phyloP scores from a whole-genome alignment of 345 rosid species.

The Microthlaspi erraticum region DNA sequence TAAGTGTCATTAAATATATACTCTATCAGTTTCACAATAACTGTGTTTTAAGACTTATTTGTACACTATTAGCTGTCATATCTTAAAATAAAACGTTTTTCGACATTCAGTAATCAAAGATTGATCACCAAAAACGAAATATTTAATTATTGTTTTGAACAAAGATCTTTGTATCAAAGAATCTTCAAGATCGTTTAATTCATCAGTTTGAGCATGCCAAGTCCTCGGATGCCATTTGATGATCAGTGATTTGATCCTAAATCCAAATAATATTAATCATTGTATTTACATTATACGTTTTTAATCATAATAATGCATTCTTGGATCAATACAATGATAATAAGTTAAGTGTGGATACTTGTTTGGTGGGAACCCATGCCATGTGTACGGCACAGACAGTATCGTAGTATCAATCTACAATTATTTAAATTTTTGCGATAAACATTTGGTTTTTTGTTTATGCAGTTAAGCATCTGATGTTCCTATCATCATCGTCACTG shows the following conservation, averaged over 20 bases:
- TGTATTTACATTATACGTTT: slow-evolving; percentile 26
- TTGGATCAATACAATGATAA: slow-evolving; percentile 42
- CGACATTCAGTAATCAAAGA: slow-evolving; percentile 8
- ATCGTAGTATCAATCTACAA: slow-evolving; percentile 22
- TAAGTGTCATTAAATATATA: too few species aligned
- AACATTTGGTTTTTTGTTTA: not conserved
- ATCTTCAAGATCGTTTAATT: slow-evolving; percentile 16
- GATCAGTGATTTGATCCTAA: slow-evolving; percentile 24
- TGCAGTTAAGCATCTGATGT: not conserved
- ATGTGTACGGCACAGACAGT: slow-evolving; percentile 30
- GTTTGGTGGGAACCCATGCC: slow-evolving; percentile 41
- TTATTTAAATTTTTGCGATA: slow-evolving; percentile 4
- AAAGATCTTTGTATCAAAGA: slow-evolving; percentile 1
- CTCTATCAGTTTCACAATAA: too few species aligned
- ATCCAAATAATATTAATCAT: slow-evolving; percentile 24
- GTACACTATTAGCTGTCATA: slow-evolving; percentile 6
- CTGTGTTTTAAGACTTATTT: not conserved
- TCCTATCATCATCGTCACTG: slow-evolving; percentile 10
- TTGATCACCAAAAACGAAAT: not conserved
- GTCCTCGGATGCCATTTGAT: slow-evolving; percentile 39
- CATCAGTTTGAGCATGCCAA: slow-evolving; percentile 22
- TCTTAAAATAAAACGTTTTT: not conserved
- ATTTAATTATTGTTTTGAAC: not conserved
- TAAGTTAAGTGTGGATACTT: slow-evolving; percentile 35
- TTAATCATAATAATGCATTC: slow-evolving; percentile 40